Percentiles rank a stretch among this genome's conserved stretches.
Conservation (phyloP, 345 rosid species). For the Citrus sinensis region DVS_A1.0 CM039164.1:25532501-25533000, state of each 20-base stretch:
- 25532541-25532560: slow-evolving; percentile 10
- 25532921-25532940: slow-evolving; percentile 62
- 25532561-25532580: background rate
- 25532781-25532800: slow-evolving; percentile 44
- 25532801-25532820: slow-evolving; percentile 16
- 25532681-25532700: slow-evolving; percentile 69
- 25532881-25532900: slow-evolving; percentile 7
- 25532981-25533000: slow-evolving; percentile 90
- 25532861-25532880: background rate
- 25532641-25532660: slow-evolving; percentile 85
- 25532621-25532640: slow-evolving; percentile 76
- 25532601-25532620: slow-evolving; percentile 57
- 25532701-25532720: slow-evolving; percentile 36
- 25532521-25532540: background rate
- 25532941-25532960: slow-evolving; percentile 43
- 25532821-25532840: slow-evolving; percentile 1
- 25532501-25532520: background rate
- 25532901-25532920: slow-evolving; percentile 51
- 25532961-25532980: slow-evolving; percentile 69
- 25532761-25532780: slow-evolving; percentile 58
- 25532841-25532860: slow-evolving; percentile 3
- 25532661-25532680: slow-evolving; percentile 80
- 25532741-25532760: slow-evolving; percentile 39
- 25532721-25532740: slow-evolving; percentile 44
- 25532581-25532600: slow-evolving; percentile 11